Evolutionary conservation across 495 filamentous ascomycete species (phyloP), one percentile per base, ranked within the genome.

Genomic region (Antarctomyces pellizariae): DNA sequence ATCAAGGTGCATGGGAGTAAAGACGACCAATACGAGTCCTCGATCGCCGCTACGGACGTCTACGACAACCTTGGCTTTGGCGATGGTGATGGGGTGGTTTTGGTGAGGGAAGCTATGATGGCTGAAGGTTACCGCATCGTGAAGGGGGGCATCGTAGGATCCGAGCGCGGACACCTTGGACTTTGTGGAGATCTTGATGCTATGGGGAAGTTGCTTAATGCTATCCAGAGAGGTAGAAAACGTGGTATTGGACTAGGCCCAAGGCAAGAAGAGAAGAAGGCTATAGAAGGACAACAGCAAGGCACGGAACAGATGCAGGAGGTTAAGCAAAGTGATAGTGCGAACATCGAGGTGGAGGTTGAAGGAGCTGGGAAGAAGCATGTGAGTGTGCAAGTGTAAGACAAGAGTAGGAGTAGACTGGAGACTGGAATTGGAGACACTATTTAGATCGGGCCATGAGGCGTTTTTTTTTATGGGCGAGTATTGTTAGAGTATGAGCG

Each of bases 1-100:
- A 79, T 75, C 1, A 62, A 65, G 7, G 78, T 95, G 6, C 39
- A 57, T 3, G 64, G 65, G 2, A 41, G 56, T 4, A 71, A 77
- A 18, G 54, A 54, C 8, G n/a, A n/a, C n/a, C n/a, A n/a, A n/a
- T n/a, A n/a, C n/a, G 42, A 48, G 5, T 54, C 49, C n/a, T 50
- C 43, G 0, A 92, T 93, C 35, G 66, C 67, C 28, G 62, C 65
- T 19, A 48, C 63, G 1, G 78, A 89, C 48, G 70, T 71, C 2
- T 95, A 90, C 41, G 84, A 91, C 34, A 71, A 90, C 32, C 54
- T 92, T 2, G 64, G 76, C 0, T 93, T 93, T 47, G 74, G 71
- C 0, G 71, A 67, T 18, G 84, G 84, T 0, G 84, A 95, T 45
- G 84, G 84, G 0, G 84, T 95, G 0, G 79, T 80, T 41, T 55